phyloP scores from a whole-genome alignment of 495 filamentous ascomycete genomes.

The Penicillium pulvis region DNA sequence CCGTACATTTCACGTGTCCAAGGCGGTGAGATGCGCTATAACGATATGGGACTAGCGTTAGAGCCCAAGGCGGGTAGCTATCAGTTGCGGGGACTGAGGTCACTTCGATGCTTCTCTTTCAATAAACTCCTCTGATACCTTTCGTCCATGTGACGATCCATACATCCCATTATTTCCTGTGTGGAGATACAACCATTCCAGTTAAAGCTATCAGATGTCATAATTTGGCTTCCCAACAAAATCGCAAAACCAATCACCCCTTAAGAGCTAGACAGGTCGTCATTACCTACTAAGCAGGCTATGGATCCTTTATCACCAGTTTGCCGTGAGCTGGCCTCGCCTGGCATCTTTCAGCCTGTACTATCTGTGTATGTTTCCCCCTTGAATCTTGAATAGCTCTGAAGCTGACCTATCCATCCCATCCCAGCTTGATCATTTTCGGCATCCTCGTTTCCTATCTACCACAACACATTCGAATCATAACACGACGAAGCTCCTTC shows the following conservation, averaged over 20 bases:
- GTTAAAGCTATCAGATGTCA: neutral
- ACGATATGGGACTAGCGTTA: constrained; percentile 2
- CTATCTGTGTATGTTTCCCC: constrained; percentile 55
- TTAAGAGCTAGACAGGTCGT: neutral
- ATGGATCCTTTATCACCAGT: constrained; percentile 16
- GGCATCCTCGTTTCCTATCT: constrained; percentile 94
- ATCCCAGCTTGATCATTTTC: constrained; percentile 73
- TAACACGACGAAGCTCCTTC: constrained; percentile 82
- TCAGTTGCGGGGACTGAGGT: constrained; percentile 9
- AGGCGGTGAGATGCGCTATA: neutral
- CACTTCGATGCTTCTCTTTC: neutral
- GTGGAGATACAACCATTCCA: neutral
- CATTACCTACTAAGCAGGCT: neutral
- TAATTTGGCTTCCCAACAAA: neutral
- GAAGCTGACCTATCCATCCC: neutral
- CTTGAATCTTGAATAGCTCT: neutral
- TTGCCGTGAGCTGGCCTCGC: constrained; percentile 45
- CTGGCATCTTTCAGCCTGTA: constrained; percentile 60
- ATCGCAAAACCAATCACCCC: neutral
- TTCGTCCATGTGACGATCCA: neutral
- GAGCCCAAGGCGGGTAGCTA: constrained; percentile 11
- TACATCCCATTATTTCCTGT: neutral
- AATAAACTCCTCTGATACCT: neutral
- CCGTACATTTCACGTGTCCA: neutral
- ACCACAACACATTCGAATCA: constrained; percentile 92